Percentiles rank a stretch among this genome's conserved stretches.
Evolutionary conservation across 2,329 filamentous ascomycete species (phyloP).

Genomic region (Graphiopsis chlorocephala): DNA sequence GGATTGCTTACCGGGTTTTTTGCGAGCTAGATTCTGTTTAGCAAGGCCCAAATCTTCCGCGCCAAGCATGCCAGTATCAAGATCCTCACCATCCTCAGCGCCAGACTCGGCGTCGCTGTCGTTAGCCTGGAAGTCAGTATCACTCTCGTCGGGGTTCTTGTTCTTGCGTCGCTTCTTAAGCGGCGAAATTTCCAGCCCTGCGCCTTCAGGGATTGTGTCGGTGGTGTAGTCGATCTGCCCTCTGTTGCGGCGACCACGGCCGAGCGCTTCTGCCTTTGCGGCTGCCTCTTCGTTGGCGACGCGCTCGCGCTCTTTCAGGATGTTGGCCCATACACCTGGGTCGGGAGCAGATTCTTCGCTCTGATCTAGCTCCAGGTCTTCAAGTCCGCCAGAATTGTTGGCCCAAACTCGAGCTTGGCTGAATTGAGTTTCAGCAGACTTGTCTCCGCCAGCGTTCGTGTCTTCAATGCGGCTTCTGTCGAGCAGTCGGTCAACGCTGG

Average conservation of each 20-base stretch:
- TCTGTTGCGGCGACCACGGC: slow-evolving; percentile 76
- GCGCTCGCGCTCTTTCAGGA: slow-evolving; percentile 77
- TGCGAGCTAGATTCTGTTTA: slow-evolving; percentile 30
- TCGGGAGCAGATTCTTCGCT: slow-evolving; percentile 55
- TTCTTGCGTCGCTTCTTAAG: slow-evolving; percentile 33
- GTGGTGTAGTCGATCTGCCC: slow-evolving; percentile 52
- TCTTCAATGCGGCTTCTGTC: slow-evolving; percentile 80
- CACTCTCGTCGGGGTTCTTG: slow-evolving; percentile 40
- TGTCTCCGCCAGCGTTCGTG: slow-evolving; percentile 58
- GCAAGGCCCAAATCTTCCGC: slow-evolving; percentile 23
- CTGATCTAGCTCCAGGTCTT: slow-evolving; percentile 39
- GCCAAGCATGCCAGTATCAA: slow-evolving; percentile 22
- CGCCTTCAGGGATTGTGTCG: slow-evolving; percentile 28
- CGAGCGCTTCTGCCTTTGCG: slow-evolving; percentile 69
- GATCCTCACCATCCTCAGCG: slow-evolving; percentile 30
- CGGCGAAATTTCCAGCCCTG: slow-evolving; percentile 29
- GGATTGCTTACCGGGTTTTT: slow-evolving; percentile 28
- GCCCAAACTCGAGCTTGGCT: slow-evolving; percentile 90
- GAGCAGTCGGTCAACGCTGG: slow-evolving; percentile 84
- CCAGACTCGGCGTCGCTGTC: slow-evolving; percentile 35
- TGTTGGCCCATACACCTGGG: slow-evolving; percentile 81
- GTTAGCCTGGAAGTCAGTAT: slow-evolving; percentile 52
- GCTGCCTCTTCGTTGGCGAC: slow-evolving; percentile 72
- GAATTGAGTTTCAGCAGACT: slow-evolving; percentile 74
- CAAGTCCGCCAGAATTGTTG: slow-evolving; percentile 69